Evolutionary conservation across 148 eudicot species (phyloP).

Genomic region (Vaccinium vitisidaea): DNA sequence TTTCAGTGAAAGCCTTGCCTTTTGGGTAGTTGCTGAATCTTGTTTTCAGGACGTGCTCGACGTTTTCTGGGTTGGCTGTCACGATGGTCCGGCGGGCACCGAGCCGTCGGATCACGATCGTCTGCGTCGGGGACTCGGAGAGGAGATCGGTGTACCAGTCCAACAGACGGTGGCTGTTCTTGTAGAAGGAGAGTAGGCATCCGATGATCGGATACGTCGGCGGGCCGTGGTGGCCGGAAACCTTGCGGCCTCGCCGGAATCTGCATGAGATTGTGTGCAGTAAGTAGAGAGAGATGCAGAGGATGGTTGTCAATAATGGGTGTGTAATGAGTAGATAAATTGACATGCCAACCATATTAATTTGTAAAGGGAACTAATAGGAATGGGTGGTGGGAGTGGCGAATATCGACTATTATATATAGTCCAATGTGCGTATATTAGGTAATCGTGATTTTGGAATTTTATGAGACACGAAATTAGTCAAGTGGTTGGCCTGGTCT

Average conservation of each 20-base stretch:
- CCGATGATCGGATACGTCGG: constrained; percentile 35
- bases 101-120: constrained; percentile 27
- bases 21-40: constrained; percentile 42
- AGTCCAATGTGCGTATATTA: background rate
- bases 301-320: background rate
- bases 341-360: background rate
- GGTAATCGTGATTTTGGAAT: background rate
- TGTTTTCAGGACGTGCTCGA: constrained; percentile 39
- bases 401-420: background rate
- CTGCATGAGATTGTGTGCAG: constrained; percentile 1
- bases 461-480: background rate
- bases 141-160: constrained; percentile 48
- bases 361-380: background rate
- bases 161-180: constrained; percentile 31
- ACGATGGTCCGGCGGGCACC: constrained; percentile 38
- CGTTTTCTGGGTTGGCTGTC: constrained; percentile 42
- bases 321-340: constrained; percentile 2
- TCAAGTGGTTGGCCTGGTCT: background rate
- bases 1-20: constrained; percentile 33
- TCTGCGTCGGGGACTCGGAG: constrained; percentile 25
- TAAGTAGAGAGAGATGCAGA: constrained; percentile 12
- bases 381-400: background rate
- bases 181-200: constrained; percentile 35
- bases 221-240: constrained; percentile 17
- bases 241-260: constrained; percentile 14